These are phyloP conservation scores for Fusarium sp. DNA, from an alignment of 2,329 filamentous ascomycete genomes.

Conservation along the genomic window DNA sequence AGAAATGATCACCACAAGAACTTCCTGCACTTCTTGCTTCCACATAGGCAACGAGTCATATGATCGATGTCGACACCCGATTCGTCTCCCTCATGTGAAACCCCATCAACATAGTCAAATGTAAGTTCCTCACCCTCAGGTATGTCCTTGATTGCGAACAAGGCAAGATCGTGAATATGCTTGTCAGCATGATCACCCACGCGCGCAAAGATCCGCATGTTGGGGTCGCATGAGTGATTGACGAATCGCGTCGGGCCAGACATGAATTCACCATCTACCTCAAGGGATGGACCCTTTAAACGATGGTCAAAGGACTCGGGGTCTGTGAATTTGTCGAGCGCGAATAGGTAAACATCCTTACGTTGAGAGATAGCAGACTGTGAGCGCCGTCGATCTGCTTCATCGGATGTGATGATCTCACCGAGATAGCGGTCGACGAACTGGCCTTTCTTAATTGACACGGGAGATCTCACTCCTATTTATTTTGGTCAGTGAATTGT, in stretches of 20 bases:
- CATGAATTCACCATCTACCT: slow-evolving; percentile 77
- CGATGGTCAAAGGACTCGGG: slow-evolving; percentile 62
- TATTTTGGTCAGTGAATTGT: background rate
- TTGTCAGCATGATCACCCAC: slow-evolving; percentile 80
- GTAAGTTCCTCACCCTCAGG: slow-evolving; percentile 73
- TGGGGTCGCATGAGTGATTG: slow-evolving; percentile 83
- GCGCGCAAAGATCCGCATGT: slow-evolving; percentile 80
- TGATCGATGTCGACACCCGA: slow-evolving; percentile 52
- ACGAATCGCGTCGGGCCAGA: slow-evolving; percentile 83
- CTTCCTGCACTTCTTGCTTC: slow-evolving; percentile 70
- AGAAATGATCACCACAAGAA: slow-evolving; percentile 66
- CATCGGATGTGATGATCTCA: slow-evolving; percentile 68
- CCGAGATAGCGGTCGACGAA: slow-evolving; percentile 84
- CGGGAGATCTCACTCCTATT: slow-evolving; percentile 68
- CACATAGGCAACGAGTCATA: slow-evolving; percentile 69
- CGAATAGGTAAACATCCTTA: slow-evolving; percentile 84
- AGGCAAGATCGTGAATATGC: slow-evolving; percentile 76
- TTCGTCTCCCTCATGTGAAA: slow-evolving; percentile 59
- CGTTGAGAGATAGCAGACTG: slow-evolving; percentile 61
- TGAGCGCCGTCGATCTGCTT: slow-evolving; percentile 71
- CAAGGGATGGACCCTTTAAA: slow-evolving; percentile 63
- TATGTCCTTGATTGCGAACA: slow-evolving; percentile 77
- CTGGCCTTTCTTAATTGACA: slow-evolving; percentile 73
- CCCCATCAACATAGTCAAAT: slow-evolving; percentile 80
- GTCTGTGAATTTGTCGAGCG: slow-evolving; percentile 80